These are phyloP conservation scores for Boletus mariae DNA, from an alignment of 1,284 basidiomycete species.

Conservation along the genomic window DNA sequence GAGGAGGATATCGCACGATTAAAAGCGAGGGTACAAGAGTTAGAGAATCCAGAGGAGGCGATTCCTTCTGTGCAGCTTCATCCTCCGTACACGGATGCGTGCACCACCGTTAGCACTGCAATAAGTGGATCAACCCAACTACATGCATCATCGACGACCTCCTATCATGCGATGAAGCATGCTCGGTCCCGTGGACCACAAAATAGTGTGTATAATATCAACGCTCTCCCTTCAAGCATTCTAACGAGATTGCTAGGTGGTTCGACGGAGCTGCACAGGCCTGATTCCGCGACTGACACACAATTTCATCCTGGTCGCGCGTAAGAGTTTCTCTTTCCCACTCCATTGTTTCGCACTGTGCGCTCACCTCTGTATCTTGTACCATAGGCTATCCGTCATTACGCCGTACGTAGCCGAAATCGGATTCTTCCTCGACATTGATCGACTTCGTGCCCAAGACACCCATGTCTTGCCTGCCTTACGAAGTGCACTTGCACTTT, in stretches of 20 bases:
- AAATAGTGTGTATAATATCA: slow-evolving; percentile 5
- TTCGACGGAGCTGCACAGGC: neutral
- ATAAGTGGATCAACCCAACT: neutral
- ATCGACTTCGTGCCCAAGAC: slow-evolving; percentile 28
- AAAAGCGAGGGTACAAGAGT: slow-evolving; percentile 34
- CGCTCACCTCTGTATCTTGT: neutral
- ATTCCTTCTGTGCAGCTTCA: slow-evolving; percentile 28
- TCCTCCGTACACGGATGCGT: slow-evolving; percentile 29
- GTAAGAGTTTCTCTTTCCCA: slow-evolving; percentile 4
- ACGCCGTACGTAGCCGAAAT: slow-evolving; percentile 24
- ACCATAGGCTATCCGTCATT: slow-evolving; percentile 20
- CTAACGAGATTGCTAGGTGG: neutral
- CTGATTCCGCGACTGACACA: slow-evolving; percentile 2
- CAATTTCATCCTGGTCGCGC: slow-evolving; percentile 6
- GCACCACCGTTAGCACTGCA: neutral
- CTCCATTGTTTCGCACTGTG: neutral
- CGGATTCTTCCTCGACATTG: slow-evolving; percentile 33
- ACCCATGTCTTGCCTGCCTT: slow-evolving; percentile 32
- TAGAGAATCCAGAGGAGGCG: slow-evolving; percentile 33
- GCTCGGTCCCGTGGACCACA: neutral
- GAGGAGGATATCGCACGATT: slow-evolving; percentile 39
- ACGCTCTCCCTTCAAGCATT: neutral
- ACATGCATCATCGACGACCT: neutral
- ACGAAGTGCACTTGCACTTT: slow-evolving; percentile 35
- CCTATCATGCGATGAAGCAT: neutral